Percentiles rank a stretch among this genome's conserved stretches.
Evolutionary conservation across 2,329 filamentous ascomycete species (phyloP).

Genomic region (Fusarium mangiferae): DNA sequence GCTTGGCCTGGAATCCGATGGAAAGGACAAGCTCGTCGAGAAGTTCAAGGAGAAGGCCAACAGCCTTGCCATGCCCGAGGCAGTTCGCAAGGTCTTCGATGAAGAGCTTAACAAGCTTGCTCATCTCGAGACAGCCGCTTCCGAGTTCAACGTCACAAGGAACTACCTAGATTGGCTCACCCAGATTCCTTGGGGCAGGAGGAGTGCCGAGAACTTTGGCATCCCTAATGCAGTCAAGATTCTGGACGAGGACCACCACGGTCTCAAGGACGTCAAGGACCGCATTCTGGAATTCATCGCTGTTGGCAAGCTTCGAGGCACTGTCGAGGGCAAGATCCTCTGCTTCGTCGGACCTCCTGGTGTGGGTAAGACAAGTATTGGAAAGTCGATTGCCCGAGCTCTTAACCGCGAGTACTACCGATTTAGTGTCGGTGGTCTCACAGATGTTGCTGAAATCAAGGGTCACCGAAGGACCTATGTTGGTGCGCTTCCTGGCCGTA

Average conservation of each 20-base stretch:
- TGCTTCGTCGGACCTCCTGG: constrained; percentile 97
- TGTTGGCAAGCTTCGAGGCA: constrained; percentile 94
- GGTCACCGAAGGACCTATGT: constrained; percentile 97
- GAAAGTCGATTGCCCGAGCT: constrained; percentile 95
- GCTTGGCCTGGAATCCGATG: constrained; percentile 95
- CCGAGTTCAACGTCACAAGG: constrained; percentile 97
- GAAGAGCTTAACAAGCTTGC: constrained; percentile 98
- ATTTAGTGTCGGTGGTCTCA: constrained; percentile 96
- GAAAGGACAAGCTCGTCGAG: constrained; percentile 97
- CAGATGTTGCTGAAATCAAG: constrained; percentile 98
- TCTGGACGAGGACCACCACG: constrained; percentile 95
- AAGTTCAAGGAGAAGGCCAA: constrained; percentile 96
- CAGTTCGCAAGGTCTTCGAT: constrained; percentile 96
- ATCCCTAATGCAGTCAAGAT: constrained; percentile 92
- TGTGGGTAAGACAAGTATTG: constrained; percentile 98
- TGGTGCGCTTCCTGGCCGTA: constrained; percentile 91
- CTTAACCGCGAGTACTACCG: constrained; percentile 97
- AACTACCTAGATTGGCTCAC: constrained; percentile 99
- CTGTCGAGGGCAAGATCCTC: constrained; percentile 97
- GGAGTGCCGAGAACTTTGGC: constrained; percentile 95
- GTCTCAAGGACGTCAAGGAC: constrained; percentile 97
- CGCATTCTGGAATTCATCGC: constrained; percentile 98
- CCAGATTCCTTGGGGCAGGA: constrained; percentile 96
- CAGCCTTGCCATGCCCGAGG: constrained; percentile 96
- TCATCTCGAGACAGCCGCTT: constrained; percentile 93